Evolutionary conservation across 345 rosid genomes (phyloP), one percentile per base, ranked within the genome.

Genomic region (Trapa incisa): DNA sequence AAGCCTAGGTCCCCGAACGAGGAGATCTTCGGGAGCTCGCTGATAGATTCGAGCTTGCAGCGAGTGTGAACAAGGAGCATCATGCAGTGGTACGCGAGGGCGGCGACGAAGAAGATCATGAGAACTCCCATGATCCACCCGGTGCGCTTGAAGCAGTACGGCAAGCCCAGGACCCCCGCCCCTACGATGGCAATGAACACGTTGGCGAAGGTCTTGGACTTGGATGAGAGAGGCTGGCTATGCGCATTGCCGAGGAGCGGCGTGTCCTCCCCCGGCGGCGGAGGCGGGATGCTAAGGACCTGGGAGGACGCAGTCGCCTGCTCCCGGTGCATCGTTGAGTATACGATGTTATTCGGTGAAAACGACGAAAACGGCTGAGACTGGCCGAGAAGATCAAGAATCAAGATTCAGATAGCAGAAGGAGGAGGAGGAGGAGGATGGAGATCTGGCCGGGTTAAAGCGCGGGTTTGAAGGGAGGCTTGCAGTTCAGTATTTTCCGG

Each of bases 91-190:
- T 76, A 70, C 65, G 90, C 80, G 58, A 90, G 75, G 45, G 29
- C 64, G 45, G 96, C 75, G 47, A 88, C 91, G 71, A 81, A 80
- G 77, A 80, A 70, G 67, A 93, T 81, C 73, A 85, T 78, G 73
- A 93, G 76, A 4, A 87, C 76, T 57, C 94, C 79, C 86, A 78
- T 76, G 77, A 88, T 63, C 97, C 98, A 93, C 12, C 97, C 97
- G 38, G 90, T 87, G 52, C 89, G 93, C 78, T 85, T 93, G 75
- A 93, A 90, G 43, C 92, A 75, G 79, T 90, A 90, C 12, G 98
- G 97, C 14, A 93, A 82, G 29, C 98, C 98, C 2, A 93, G 75
- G 64, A 93, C 96, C 58, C 97, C 98, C 35, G 97, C 89, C n/a
- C 96, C 98, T 0, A 89, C 96, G 33, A 87, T 70, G 17, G 96